Evolutionary conservation across 2,329 filamentous ascomycete genomes (phyloP), one percentile per base, ranked within the genome.

Genomic region (Diaporthe citrichinensis): DNA sequence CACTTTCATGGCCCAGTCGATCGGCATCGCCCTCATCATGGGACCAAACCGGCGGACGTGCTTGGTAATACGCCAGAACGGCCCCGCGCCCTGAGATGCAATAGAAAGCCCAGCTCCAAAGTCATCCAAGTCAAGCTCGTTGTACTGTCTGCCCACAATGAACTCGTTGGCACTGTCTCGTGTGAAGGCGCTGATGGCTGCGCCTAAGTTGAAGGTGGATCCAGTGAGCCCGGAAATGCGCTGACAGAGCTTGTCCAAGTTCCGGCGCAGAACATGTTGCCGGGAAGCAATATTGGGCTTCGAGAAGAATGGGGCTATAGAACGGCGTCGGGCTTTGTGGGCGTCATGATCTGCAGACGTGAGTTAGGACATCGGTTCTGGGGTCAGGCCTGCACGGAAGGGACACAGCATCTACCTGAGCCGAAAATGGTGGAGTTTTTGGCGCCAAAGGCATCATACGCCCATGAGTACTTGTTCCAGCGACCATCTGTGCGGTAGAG

Each of bases 1-100:
- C 15, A 61, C 44, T 55, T 74, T 74, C 49, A 77, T 78, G 17
- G 72, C 58, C 51, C 55, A 75, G 8, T 68, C 58, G 20, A 57
- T 58, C 0, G 78, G 78, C 2, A 79, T 74, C 8, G 77, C 71
- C 41, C 41, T 55, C 31, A 79, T 67, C 2, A 49, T 17, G 1
- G 76, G 78, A 1, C 77, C 77, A 39, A 76, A 79, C 74, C 76
- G 78, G 58, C 74, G 78, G 15, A 78, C 67, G 36, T 78, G 76
- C 65, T 80, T 80, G 36, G 77, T 78, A 0, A 17, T 71, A 17
- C 77, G 74, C 78, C 78, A 79, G 34, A 78, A 53, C 8, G 46
- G 9, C 1, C 78, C 78, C 1, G 44, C 71, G 6, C 76, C 78
- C 15, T 76, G 61, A 1, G 76, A 57, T 12, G 76, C 25, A 5